These are phyloP conservation scores for Thelonectria olida DNA, from an alignment of 2,329 filamentous ascomycete genomes.

Conservation along the genomic window DNA sequence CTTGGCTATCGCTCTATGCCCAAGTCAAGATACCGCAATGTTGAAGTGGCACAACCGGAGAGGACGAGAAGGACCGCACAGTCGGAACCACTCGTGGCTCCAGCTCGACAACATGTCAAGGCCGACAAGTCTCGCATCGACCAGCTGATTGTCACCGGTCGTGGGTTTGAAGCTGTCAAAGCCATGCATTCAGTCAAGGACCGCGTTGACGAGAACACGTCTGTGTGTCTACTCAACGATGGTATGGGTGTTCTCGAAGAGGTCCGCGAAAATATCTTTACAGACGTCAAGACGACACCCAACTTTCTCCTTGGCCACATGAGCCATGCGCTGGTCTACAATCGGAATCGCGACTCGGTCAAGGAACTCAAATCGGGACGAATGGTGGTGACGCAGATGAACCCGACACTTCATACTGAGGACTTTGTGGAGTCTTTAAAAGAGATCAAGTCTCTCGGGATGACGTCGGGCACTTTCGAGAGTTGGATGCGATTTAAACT, in stretches of 20 bases:
- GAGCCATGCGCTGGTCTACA: slow-evolving; percentile 56
- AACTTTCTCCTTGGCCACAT: slow-evolving; percentile 78
- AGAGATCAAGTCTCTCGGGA: slow-evolving; percentile 33
- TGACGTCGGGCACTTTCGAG: slow-evolving; percentile 39
- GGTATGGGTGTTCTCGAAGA: slow-evolving; percentile 86
- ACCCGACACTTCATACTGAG: slow-evolving; percentile 25
- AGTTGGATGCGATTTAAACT: slow-evolving; percentile 77
- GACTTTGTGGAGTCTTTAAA: slow-evolving; percentile 36
- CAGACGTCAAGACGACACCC: slow-evolving; percentile 71
- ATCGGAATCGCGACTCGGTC: slow-evolving; percentile 51
- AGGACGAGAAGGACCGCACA: slow-evolving; percentile 26
- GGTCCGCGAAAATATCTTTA: slow-evolving; percentile 76
- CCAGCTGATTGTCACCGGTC: slow-evolving; percentile 74
- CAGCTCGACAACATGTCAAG: slow-evolving; percentile 17
- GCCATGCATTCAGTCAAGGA: slow-evolving; percentile 70
- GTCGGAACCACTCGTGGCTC: slow-evolving; percentile 35
- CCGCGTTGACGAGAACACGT: slow-evolving; percentile 73
- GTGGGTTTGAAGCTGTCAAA: slow-evolving; percentile 61
- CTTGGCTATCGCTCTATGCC: slow-evolving; percentile 40
- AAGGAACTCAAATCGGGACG: slow-evolving; percentile 47
- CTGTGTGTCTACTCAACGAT: slow-evolving; percentile 80
- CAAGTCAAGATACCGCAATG: slow-evolving; percentile 43
- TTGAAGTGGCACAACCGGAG: slow-evolving; percentile 37
- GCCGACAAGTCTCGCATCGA: slow-evolving; percentile 66
- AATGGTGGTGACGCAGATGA: slow-evolving; percentile 41